Base-by-base conservation (phyloP, 805 yeast species). In the Debaryomyces hansenii region DNA sequence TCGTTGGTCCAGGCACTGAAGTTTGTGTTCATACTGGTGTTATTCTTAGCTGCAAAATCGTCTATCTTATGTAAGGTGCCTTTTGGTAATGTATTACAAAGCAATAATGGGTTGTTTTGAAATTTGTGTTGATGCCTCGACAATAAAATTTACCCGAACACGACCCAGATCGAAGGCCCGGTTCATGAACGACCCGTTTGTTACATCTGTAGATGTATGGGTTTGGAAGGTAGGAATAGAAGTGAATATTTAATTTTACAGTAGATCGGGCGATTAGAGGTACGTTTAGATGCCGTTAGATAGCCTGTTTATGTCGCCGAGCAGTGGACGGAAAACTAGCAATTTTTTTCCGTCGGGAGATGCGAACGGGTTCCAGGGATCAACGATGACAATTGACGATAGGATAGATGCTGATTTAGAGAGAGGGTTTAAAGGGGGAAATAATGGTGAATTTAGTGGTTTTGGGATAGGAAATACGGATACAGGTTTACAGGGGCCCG, bases 1-100 rank as follows among this genome's bases (percentile, higher is more conserved):
- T 57, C 63, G 35, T 54, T 53, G 37, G 48, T 48, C 67, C 68
- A 63, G 21, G 59, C 42, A 11, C 51, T 49, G 41, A 51, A 63
- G 41, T 58, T 54, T 10, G 55, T 31, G 44, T 60, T 62, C 66
- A 62, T 62, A 16, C 14, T 47, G 39, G 20, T 12, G 14, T 14
- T 21, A 20, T 12, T 32, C 39, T 14, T 43, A 15, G 21, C 42
- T 36, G 42, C 16, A n/a, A 37, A 38, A 14, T 31, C n/a, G 14
- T 20, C 18, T 48, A 39, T 34, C 47, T 50, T 51, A 51, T 42
- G 55, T 52, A 48, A 45, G 38, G 47, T 45, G 37, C 37, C 43
- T 21, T 21, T 39, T 39, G 42, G 27, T 48, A 47, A 45, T 49
- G 43, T 51, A 34, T 55, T 44, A 51, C 57, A 49, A 53, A 52